Percentiles rank a stretch among this genome's conserved stretches.
Evolutionary conservation across 2,329 filamentous ascomycete species (phyloP).

Genomic region (Phialophora verrucosa): DNA sequence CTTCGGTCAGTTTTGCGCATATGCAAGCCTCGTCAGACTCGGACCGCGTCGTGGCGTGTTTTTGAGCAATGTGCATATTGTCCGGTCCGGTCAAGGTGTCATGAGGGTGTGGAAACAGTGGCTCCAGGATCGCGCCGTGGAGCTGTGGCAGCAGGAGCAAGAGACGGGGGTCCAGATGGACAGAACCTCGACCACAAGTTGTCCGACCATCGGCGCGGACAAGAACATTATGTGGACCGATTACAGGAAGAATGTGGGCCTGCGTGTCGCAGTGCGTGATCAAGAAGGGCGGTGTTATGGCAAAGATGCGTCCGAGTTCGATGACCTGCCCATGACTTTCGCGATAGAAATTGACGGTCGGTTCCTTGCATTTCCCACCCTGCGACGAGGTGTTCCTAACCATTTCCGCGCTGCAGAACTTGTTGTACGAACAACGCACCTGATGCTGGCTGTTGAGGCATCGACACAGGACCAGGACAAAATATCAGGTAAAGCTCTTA

Average conservation of each 20-base stretch:
- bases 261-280: conserved; percentile 69
- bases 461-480: conserved; percentile 65
- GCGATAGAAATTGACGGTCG: conserved; percentile 74
- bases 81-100: conserved; percentile 62
- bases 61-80: conserved; percentile 67
- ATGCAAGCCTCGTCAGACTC: conserved; percentile 71
- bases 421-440: conserved; percentile 66
- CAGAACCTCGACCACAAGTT: conserved; percentile 34
- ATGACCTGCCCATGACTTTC: conserved; percentile 72
- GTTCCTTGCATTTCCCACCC: conserved; percentile 38
- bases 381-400: background rate
- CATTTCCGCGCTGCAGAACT: conserved; percentile 60
- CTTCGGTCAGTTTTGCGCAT: conserved; percentile 75
- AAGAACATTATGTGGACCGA: conserved; percentile 72
- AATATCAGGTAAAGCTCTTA: conserved; percentile 68
- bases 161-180: conserved; percentile 31
- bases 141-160: conserved; percentile 39
- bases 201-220: conserved; percentile 37
- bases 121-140: conserved; percentile 58
- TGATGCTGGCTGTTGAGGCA: conserved; percentile 70
- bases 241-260: conserved; percentile 65
- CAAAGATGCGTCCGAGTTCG: conserved; percentile 41
- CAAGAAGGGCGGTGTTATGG: conserved; percentile 46
- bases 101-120: conserved; percentile 75
- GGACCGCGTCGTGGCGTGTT: conserved; percentile 67